Evolutionary conservation across 140 eudicot genomes (phyloP).

Genomic region (Oenanthe javanica): DNA sequence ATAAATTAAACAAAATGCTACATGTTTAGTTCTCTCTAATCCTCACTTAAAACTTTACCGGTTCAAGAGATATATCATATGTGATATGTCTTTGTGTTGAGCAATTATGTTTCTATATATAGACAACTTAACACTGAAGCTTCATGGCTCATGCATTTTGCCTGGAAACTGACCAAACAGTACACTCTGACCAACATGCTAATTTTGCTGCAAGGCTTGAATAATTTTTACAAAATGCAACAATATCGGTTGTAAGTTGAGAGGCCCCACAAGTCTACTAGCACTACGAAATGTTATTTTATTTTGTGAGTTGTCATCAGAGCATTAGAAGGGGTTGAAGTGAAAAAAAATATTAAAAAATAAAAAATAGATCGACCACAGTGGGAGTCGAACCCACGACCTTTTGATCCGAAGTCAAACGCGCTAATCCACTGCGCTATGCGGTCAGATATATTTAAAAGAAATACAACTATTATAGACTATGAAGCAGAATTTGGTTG

Average conservation of each 20-base stretch:
- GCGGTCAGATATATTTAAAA: conserved; percentile 33
- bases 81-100: background rate
- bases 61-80: background rate
- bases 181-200: background rate
- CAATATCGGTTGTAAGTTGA: too few species aligned
- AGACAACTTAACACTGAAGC: background rate
- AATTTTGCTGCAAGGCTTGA: background rate
- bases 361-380: too few species aligned
- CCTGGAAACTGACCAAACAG: background rate
- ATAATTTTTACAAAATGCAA: background rate
- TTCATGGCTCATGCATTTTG: conserved; percentile 1
- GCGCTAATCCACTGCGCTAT: conserved; percentile 87
- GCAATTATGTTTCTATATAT: background rate
- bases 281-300: too few species aligned
- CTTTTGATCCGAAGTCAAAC: conserved; percentile 82
- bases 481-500: too few species aligned
- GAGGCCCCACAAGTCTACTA: too few species aligned
- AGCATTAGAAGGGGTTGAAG: too few species aligned
- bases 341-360: too few species aligned
- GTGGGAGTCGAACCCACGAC: conserved; percentile 35
- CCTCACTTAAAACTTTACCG: background rate
- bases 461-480: too few species aligned
- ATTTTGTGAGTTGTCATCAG: too few species aligned
- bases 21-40: background rate
- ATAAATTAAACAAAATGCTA: background rate